Evolutionary conservation across 495 filamentous ascomycete genomes (phyloP).

Genomic region (Eremomyces bilateralis): DNA sequence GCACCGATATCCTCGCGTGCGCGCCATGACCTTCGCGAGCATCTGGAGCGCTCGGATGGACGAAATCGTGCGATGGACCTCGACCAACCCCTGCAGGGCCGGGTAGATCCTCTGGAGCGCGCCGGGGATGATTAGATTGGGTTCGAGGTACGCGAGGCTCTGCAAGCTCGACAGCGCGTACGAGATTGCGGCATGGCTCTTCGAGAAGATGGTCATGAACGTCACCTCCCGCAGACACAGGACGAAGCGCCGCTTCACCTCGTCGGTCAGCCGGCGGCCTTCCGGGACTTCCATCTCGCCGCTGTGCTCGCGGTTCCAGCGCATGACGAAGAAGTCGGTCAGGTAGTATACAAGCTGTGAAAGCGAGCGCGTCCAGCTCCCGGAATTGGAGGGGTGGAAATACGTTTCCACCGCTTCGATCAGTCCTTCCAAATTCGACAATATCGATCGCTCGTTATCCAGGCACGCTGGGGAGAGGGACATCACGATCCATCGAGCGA

Average conservation of each 20-base stretch:
- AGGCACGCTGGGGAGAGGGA: conserved; percentile 76
- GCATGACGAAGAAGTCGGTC: conserved; percentile 90
- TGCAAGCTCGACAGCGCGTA: conserved; percentile 81
- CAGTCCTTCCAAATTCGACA: conserved; percentile 74
- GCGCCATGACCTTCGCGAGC: conserved; percentile 70
- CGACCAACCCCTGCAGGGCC: conserved; percentile 83
- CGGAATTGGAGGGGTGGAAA: conserved; percentile 95
- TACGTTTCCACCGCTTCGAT: conserved; percentile 96
- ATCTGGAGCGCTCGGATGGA: conserved; percentile 78
- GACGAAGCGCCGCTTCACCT: conserved; percentile 75
- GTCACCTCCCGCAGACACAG: conserved; percentile 75
- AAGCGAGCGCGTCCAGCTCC: conserved; percentile 73
- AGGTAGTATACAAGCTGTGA: conserved; percentile 84
- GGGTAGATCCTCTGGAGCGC: conserved; percentile 93
- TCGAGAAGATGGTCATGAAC: conserved; percentile 96
- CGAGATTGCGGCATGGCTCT: conserved; percentile 74
- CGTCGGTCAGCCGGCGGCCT: conserved; percentile 56
- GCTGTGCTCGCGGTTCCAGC: conserved; percentile 86
- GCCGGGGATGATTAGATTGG: conserved; percentile 77
- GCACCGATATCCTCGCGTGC: conserved; percentile 80
- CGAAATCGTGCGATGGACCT: conserved; percentile 90
- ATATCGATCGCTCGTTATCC: conserved; percentile 51
- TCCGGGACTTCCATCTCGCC: conserved; percentile 71
- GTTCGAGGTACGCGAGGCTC: conserved; percentile 73
- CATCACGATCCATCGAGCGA: conserved; percentile 90